Base-by-base conservation (phyloP, 2,329 filamentous ascomycete genomes). In the Sporothrix protearum region DNA sequence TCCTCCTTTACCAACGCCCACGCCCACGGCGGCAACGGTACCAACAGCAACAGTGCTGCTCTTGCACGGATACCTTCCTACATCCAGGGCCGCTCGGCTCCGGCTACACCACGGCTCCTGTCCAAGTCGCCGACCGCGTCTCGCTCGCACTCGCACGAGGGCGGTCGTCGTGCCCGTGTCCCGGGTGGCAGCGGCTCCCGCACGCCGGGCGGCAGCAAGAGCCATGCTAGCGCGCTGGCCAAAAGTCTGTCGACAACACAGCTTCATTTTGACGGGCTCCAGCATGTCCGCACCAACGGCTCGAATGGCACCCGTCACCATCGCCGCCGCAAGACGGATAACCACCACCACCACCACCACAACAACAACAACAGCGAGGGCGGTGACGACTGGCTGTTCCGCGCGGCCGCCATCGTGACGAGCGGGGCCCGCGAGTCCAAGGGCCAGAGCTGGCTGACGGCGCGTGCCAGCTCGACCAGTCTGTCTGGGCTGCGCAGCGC, bases 401-500 rank as follows among this genome's bases (percentile, higher is more conserved):
- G 89, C 39, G 85, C 88, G 0, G 89, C 89, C 63, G 88, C 88
- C 7, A 77, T 89, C 63, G 86, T 92, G 75, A 86, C 86, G 71
- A 85, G 84, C 68, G 87, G 89, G 77, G 83, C 88, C 22, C 83
- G 89, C 71, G 89, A 92, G 77, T 89, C 83, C 76, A 91, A 91
- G 79, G 90, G 90, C 16, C 89, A 92, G 79, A 81, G 86, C 16
- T 92, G 90, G 90, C 84, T 92, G 25, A 82, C 87, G n/a, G 87
- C 88, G 30, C 84, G 88, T 63, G 87, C 86, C 70, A 90, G 88
- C 77, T 90, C 88, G 1, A 91, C 88, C 9, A 89, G 86, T 76
- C 82, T 91, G 22, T 80, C 84, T 0, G 86, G 83, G 30, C 79
- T 85, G 77, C 81, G 80, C 8, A 84, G 87, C 45, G 81, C 82